Conservation (phyloP, 2,329 filamentous ascomycete species). For the Penicillium sp. region DNA sequence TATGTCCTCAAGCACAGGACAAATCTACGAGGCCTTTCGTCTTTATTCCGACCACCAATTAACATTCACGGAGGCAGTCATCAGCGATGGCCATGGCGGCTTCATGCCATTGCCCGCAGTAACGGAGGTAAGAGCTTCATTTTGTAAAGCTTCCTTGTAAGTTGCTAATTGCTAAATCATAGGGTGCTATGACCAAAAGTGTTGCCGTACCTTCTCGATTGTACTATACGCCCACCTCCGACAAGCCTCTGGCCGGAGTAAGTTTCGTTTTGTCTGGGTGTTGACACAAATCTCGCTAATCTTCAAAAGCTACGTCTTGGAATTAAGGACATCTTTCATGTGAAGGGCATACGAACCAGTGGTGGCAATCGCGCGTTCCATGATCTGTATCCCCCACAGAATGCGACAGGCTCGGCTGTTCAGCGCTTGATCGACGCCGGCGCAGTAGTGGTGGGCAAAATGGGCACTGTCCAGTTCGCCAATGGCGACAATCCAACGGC, state of each 20-base stretch:
- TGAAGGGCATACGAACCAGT: constrained; percentile 53
- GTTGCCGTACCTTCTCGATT: constrained; percentile 57
- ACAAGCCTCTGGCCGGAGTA: constrained; percentile 57
- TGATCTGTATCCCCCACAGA: constrained; percentile 47
- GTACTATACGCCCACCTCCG: constrained; percentile 50
- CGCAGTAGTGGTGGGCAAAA: constrained; percentile 43
- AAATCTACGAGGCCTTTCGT: constrained; percentile 47
- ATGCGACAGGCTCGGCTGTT: constrained; percentile 48
- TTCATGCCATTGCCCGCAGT: constrained; percentile 15
- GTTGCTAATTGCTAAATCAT: neutral
- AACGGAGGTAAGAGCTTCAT: neutral
- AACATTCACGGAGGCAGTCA: constrained; percentile 48
- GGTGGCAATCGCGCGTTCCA: constrained; percentile 58
- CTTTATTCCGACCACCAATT: constrained; percentile 48
- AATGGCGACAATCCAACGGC: constrained; percentile 27
- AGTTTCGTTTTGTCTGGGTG: neutral
- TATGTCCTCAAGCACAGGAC: constrained; percentile 40
- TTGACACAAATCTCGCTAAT: neutral
- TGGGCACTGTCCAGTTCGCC: constrained; percentile 34
- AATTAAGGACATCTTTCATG: constrained; percentile 59
- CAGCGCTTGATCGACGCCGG: constrained; percentile 57
- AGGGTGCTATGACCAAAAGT: constrained; percentile 32
- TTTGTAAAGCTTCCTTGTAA: neutral
- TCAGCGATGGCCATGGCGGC: constrained; percentile 22
- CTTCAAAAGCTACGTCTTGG: constrained; percentile 43